Evolutionary conservation across 495 filamentous ascomycete genomes (phyloP), one percentile per base, ranked within the genome.

Genomic region (Penicillium alfredii): DNA sequence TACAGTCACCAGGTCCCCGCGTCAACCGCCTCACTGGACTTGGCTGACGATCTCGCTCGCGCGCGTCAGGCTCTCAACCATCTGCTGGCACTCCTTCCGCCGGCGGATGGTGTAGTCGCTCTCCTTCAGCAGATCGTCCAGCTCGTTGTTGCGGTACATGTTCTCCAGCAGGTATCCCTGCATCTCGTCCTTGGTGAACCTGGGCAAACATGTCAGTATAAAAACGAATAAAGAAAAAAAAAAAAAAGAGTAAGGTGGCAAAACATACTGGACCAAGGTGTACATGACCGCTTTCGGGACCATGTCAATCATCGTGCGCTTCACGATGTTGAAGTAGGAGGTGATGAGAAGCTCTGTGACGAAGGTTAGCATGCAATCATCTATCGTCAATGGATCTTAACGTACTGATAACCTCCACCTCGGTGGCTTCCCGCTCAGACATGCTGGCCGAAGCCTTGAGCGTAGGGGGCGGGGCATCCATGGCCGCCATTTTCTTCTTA

Each of bases 241-340:
- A 11, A 8, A 10, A 10, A 16, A 8, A 26, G 21, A 10, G 11
- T 7, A 22, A 8, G 0, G 3, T 26, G 6, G 4, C 30, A 16
- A 28, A 32, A 78, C 87, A 45, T 80, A 95, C 86, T 85, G 79
- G 16, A 99, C 93, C 25, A 99, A 78, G 38, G 80, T 94, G 33
- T 96, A 75, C 93, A 99, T 99, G 64, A 99, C 92, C 12, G 93
- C 92, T 69, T 99, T 99, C 24, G 93, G 93, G 3, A 99, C 93
- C 93, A 97, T 99, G 53, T 99, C 93, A 44, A 97, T 95, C 90
- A 99, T 92, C 32, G 93, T 99, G 40, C 90, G 76, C 69, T 86
- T 85, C 32, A 94, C 89, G 58, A 99, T 97, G 66, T 92, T 94
- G 69, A 81, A 99, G 74, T 99, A 99, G 3, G 88, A 95, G 33